Evolutionary conservation across 2,329 filamentous ascomycete genomes (phyloP).

Genomic region (Colletotrichum karsti): DNA sequence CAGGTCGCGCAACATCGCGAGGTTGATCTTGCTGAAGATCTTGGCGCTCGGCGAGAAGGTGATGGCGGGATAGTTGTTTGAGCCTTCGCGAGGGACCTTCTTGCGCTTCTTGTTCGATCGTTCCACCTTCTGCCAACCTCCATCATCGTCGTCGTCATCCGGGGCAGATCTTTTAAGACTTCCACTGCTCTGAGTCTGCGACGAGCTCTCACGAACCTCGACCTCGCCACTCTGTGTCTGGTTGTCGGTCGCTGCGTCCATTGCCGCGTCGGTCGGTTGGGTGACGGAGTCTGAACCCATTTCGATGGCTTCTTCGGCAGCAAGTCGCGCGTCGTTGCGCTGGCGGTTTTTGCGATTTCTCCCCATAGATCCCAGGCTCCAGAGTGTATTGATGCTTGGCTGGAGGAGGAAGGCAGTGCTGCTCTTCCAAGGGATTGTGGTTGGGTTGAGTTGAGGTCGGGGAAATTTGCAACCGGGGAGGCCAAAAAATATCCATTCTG

Average conservation of each 20-base stretch:
- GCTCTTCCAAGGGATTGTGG: background rate
- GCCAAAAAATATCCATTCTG: background rate
- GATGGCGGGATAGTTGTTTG: conserved; percentile 67
- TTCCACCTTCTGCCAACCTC: conserved; percentile 65
- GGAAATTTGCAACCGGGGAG: background rate
- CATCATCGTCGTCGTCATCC: conserved; percentile 44
- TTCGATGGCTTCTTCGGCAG: background rate
- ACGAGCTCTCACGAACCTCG: conserved; percentile 15
- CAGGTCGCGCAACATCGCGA: conserved; percentile 70
- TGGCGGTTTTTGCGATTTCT: conserved; percentile 12
- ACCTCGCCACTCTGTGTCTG: background rate
- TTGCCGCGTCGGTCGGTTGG: background rate
- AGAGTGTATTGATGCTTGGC: background rate
- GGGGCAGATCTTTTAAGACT: conserved; percentile 60
- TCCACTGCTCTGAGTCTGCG: conserved; percentile 39
- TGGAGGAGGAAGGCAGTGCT: background rate
- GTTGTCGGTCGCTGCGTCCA: background rate
- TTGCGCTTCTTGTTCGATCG: conserved; percentile 66
- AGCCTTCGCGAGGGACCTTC: conserved; percentile 65
- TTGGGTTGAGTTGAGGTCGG: conserved; percentile 5
- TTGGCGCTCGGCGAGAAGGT: conserved; percentile 65
- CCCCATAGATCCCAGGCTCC: background rate
- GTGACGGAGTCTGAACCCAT: background rate
- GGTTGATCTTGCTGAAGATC: conserved; percentile 68
- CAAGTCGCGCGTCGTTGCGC: conserved; percentile 20